Percentiles rank a stretch among this genome's conserved stretches.
Evolutionary conservation across 2,329 filamentous ascomycete species (phyloP).

Genomic region (Epichloe sibirici): DNA sequence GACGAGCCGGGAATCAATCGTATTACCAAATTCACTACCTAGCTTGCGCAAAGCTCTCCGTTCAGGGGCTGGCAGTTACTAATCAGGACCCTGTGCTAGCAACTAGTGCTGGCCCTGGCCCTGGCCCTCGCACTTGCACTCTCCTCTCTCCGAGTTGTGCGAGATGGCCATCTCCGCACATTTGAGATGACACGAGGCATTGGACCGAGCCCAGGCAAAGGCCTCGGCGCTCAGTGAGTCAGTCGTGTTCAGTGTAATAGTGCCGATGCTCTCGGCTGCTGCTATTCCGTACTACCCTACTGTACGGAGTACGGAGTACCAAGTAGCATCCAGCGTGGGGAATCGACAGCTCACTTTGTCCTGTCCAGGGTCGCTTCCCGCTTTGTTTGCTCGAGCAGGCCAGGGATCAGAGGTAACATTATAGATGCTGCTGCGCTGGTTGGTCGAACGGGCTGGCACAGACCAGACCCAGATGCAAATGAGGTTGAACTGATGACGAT

Average conservation of each 20-base stretch:
- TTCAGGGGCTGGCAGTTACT: neutral
- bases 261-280: too few species aligned
- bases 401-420: too few species aligned
- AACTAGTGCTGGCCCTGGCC: neutral
- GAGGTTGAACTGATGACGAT: neutral
- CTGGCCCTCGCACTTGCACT: too few species aligned
- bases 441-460: neutral
- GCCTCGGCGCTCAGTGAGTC: neutral
- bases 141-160: neutral
- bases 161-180: conserved; percentile 1
- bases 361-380: neutral
- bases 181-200: neutral
- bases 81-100: neutral
- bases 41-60: neutral
- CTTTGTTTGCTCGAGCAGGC: neutral
- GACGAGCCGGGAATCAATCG: too few species aligned
- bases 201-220: neutral
- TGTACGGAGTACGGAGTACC: too few species aligned
- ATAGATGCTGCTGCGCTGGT: neutral
- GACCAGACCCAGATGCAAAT: neutral
- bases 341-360: neutral
- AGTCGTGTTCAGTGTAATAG: too few species aligned
- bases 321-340: neutral
- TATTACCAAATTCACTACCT: too few species aligned
- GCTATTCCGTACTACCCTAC: too few species aligned